Base-by-base conservation (phyloP, 306 rosid genomes). In the Sicyos edulis region DNA sequence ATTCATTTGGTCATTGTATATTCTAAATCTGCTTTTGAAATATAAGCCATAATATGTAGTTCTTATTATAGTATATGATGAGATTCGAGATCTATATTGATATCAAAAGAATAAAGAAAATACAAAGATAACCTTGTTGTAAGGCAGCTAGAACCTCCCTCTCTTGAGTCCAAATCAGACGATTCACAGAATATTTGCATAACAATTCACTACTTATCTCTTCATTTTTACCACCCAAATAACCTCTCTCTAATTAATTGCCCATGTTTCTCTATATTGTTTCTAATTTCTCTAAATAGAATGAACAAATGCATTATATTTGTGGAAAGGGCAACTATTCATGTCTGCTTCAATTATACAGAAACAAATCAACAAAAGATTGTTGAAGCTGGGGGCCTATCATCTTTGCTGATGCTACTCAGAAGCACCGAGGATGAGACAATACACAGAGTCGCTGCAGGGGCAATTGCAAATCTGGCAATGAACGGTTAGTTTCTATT, bases 391-490 rank as follows among this genome's bases (percentile, higher is more conserved):
- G 99, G 99, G 8, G 97, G 99, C 26, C 89, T 95, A 14, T 84
- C 91, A 17, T 95, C 99, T 75, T 85, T 95, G 84, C 91, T 95
- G 83, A 85, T 74, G 71, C 85, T 95, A 72, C 96, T 95, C 54
- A 86, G 82, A 82, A 89, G 81, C 85, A 80, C 96, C 8, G 85
- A 88, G 70, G 96, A 95, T 60, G 99, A 95, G 83, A 91, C 96
- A 74, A 87, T 95, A 80, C 97, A 89, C 71, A 86, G 99, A 89
- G 99, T 95, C 78, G 97, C 97, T n/a, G 97, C 99, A 6, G 99
- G 99, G 56, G 99, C 99, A 72, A 91, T 95, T 45, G 99, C 99
- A 37, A 95, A 95, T 78, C 84, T 95, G 75, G 99, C 99, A 77
- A 95, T 95, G 99, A 95, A 91, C 44, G 97, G 99, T 95, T 84